Evolutionary conservation across 768 basidiomycete genomes (phyloP).

Genomic region (Suillus weaverae): DNA sequence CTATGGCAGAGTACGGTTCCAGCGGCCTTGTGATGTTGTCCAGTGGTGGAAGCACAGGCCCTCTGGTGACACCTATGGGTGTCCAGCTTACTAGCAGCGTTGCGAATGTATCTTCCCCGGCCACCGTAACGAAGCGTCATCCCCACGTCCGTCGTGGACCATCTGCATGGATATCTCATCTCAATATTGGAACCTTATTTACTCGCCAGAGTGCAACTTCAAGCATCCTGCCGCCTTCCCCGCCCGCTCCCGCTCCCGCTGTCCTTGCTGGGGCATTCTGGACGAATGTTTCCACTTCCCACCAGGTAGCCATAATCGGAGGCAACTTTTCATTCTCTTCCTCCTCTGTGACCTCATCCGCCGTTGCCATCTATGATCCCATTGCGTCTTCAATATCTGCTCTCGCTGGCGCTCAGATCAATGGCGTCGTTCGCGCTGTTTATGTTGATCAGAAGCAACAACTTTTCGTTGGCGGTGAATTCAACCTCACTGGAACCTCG

Average conservation of each 20-base stretch:
- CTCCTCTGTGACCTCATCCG: conserved; percentile 44
- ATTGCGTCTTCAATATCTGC: conserved; percentile 47
- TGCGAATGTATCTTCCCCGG: conserved; percentile 32
- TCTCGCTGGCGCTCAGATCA: conserved; percentile 60
- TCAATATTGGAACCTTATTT: conserved; percentile 43
- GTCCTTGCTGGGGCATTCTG: conserved; percentile 88
- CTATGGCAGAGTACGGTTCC: conserved; percentile 65
- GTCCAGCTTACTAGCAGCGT: conserved; percentile 49
- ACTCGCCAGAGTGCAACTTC: conserved; percentile 53
- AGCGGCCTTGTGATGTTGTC: conserved; percentile 78
- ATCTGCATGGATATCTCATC: conserved; percentile 50
- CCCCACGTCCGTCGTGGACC: conserved; percentile 36
- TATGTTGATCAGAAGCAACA: conserved; percentile 60
- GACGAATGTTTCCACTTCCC: conserved; percentile 70
- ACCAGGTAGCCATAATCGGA: conserved; percentile 76
- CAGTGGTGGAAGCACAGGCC: conserved; percentile 61
- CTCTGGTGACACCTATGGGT: conserved; percentile 60
- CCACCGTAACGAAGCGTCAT: conserved; percentile 40
- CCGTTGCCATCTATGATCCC: conserved; percentile 72
- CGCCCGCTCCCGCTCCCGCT: conserved; percentile 68
- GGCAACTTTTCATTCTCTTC: conserved; percentile 80
- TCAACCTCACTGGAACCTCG: conserved; percentile 55
- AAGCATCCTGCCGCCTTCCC: conserved; percentile 52
- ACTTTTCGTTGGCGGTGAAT: conserved; percentile 86
- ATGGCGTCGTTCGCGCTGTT: conserved; percentile 77